Conservation (phyloP, 345 rosid species). For the Hevea brasiliensis region DNA sequence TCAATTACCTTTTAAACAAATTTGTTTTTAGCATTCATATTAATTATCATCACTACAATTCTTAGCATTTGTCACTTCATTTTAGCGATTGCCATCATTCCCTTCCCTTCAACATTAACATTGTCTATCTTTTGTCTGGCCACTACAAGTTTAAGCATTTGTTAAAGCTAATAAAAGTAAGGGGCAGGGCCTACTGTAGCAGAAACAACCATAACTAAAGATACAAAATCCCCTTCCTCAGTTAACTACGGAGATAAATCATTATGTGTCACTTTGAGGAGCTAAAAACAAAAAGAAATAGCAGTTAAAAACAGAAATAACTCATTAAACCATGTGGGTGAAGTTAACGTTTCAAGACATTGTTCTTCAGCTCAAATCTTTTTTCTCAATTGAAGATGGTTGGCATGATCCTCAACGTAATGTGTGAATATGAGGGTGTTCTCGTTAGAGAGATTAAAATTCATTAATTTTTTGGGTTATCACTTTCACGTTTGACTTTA, state of each 20-base stretch:
- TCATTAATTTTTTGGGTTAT: too few relatives aligned
- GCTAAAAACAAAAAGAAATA: neutral
- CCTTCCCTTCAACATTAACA: neutral
- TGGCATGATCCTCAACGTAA: neutral
- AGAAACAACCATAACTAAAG: neutral
- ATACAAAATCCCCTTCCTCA: conserved; percentile 9
- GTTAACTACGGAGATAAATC: neutral
- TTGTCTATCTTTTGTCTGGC: conserved; percentile 1
- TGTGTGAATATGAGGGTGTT: too few relatives aligned
- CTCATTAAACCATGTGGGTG: neutral
- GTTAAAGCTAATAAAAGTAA: neutral
- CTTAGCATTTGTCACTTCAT: conserved; percentile 15
- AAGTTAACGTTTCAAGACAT: neutral
- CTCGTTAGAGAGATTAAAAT: too few relatives aligned
- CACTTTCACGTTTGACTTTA: too few relatives aligned
- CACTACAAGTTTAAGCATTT: neutral
- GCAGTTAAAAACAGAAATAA: too few relatives aligned
- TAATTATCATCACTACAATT: neutral
- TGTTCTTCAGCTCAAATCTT: neutral
- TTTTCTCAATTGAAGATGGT: neutral
- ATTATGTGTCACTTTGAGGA: neutral
- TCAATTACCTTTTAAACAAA: neutral
- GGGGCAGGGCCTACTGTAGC: conserved; percentile 9
- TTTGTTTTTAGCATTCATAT: too few relatives aligned
- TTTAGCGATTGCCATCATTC: neutral